A percentile compares a stretch with the other conserved stretches of the same genome.
These are phyloP conservation scores for Kodamaea lidongshanica DNA, from an alignment of 805 yeast genomes.

Conservation along the genomic window DNA sequence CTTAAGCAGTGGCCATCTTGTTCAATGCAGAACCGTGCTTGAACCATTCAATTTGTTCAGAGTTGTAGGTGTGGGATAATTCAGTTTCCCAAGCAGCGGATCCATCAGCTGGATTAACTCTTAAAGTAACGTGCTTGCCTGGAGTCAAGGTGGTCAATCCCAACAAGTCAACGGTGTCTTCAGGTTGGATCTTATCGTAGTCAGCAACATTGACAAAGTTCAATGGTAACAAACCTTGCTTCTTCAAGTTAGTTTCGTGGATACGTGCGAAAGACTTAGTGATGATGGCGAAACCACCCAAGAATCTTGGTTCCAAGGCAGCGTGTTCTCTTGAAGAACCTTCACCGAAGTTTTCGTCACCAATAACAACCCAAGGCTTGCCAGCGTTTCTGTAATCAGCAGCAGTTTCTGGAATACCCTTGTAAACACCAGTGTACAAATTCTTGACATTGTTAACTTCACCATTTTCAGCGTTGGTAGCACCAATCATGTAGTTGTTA, in stretches of 20 bases:
- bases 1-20: slow-evolving; percentile 63
- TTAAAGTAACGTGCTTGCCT: slow-evolving; percentile 82
- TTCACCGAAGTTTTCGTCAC: slow-evolving; percentile 98
- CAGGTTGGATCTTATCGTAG: slow-evolving; percentile 89
- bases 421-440: slow-evolving; percentile 85
- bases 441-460: slow-evolving; percentile 90
- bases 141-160: slow-evolving; percentile 86
- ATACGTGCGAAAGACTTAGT: slow-evolving; percentile 98
- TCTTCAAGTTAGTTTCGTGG: slow-evolving; percentile 99
- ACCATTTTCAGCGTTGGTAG: slow-evolving; percentile 91
- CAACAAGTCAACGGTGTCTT: slow-evolving; percentile 80
- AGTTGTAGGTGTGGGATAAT: slow-evolving; percentile 94
- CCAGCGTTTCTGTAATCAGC: slow-evolving; percentile 91
- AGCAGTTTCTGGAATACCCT: slow-evolving; percentile 96
- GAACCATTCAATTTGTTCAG: slow-evolving; percentile 98
- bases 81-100: slow-evolving; percentile 74
- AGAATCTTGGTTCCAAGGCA: slow-evolving; percentile 98
- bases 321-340: slow-evolving; percentile 99
- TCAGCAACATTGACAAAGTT: slow-evolving; percentile 85
- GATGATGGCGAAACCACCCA: slow-evolving; percentile 96
- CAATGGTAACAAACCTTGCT: slow-evolving; percentile 97
- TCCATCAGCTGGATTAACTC: slow-evolving; percentile 69
- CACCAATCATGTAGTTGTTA: slow-evolving; percentile 99
- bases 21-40: slow-evolving; percentile 98
- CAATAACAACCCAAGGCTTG: slow-evolving; percentile 92